A percentile compares a stretch with the other conserved stretches of the same genome.
Evolutionary conservation across 768 basidiomycete species (phyloP).

Genomic region (Leccinum variicolor): DNA sequence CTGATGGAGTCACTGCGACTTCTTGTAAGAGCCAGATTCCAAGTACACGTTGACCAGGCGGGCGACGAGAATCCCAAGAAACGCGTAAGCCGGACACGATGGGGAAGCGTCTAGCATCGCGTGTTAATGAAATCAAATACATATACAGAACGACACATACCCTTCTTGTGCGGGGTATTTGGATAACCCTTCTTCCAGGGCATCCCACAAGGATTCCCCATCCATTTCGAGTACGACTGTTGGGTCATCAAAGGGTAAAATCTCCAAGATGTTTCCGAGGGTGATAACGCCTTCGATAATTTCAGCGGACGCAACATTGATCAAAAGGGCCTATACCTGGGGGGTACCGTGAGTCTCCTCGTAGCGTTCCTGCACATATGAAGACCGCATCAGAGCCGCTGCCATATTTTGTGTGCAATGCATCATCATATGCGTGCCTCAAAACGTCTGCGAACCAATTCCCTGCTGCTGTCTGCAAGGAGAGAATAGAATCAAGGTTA

Average conservation of each 20-base stretch:
- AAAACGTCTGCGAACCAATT: slow-evolving; percentile 89
- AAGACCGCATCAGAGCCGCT: slow-evolving; percentile 78
- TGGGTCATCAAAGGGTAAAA: slow-evolving; percentile 86
- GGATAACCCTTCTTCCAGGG: slow-evolving; percentile 65
- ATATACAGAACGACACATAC: slow-evolving; percentile 35
- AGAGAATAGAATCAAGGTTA: neutral
- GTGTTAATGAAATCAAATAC: neutral
- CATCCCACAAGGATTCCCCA: slow-evolving; percentile 76
- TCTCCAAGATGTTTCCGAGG: slow-evolving; percentile 84
- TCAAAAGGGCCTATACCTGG: slow-evolving; percentile 48
- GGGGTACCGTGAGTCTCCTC: slow-evolving; percentile 83
- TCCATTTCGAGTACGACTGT: slow-evolving; percentile 78
- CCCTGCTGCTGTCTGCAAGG: slow-evolving; percentile 55
- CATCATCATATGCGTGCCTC: slow-evolving; percentile 78
- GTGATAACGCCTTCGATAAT: slow-evolving; percentile 58
- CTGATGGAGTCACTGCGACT: slow-evolving; percentile 16
- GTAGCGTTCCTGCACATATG: slow-evolving; percentile 78
- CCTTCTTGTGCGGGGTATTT: slow-evolving; percentile 93
- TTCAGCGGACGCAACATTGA: neutral
- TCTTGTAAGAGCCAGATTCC: slow-evolving; percentile 63
- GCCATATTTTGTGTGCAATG: slow-evolving; percentile 51
- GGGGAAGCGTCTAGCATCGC: slow-evolving; percentile 70
- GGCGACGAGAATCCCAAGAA: slow-evolving; percentile 78
- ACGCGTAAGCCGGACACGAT: slow-evolving; percentile 82
- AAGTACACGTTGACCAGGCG: slow-evolving; percentile 68